Base-by-base conservation (phyloP, 768 basidiomycete genomes). In the Tremella yokohamensis region DNA sequence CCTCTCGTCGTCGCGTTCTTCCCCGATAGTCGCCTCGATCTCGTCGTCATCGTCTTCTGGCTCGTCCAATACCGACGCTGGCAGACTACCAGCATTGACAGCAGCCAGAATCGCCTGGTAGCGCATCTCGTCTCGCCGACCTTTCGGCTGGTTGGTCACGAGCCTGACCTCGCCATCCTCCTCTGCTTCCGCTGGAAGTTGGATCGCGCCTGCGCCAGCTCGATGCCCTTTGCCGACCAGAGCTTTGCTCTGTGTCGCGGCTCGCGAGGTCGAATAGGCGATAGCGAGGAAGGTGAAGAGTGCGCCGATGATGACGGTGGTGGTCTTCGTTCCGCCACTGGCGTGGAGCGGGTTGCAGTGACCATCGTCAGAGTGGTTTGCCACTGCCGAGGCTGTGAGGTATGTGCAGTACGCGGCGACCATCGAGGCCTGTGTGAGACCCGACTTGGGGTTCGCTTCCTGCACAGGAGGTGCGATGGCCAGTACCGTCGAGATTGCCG, bases 401-500 rank as follows among this genome's bases (percentile, higher is more conserved):
- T 99, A 99, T 2, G 92, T 91, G 79, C 90, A 96, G 76, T 99
- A 99, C 1, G 86, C 89, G 2, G 89, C 89, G n/a, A 99, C 94
- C 88, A 98, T 93, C 47, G 88, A 86, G 7, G 90, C 86, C 73
- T 98, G 96, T 0, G 91, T 91, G 6, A 99, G 84, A 3, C 96
- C 96, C 8, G 90, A 93, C 52, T 89, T 87, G 11, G 94, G 89
- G 72, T 97, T 98, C 66, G 85, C 81, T 66, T 91, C 92, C 70
- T 99, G 96, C 3, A 98, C 83, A 6, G 82, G 79, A 8, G 90
- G 93, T 62, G 90, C 84, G 55, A 99, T 80, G 65, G 87, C 90
- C 66, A 91, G 68, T 63, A 89, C 79, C 12, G 92, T 92, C 73
- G 88, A 84, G 69, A 90, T 62, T 72, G 91, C 73, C 66, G 85